Evolutionary conservation across 306 rosid species (phyloP).

Genomic region (Medicago arabica): DNA sequence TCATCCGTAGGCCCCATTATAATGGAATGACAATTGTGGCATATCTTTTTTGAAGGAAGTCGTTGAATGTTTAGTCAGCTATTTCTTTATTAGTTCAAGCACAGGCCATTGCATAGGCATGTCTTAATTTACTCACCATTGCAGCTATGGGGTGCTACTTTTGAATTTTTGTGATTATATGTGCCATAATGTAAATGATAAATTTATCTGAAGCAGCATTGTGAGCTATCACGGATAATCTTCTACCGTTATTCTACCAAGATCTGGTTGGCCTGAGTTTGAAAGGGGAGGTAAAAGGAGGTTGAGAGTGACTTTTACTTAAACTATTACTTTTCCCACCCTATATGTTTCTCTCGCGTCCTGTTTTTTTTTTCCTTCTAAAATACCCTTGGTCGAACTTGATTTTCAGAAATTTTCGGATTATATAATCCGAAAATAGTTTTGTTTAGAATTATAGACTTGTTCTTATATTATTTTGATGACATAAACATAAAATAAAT

Average conservation of each 20-base stretch:
- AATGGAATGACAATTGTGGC: conserved; percentile 54
- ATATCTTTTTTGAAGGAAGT: conserved; percentile 33
- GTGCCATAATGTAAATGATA: conserved; percentile 53
- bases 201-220: conserved; percentile 38
- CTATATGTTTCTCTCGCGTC: neutral
- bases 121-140: conserved; percentile 12
- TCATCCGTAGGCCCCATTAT: conserved; percentile 85
- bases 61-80: conserved; percentile 39
- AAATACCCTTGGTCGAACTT: too few relatives aligned
- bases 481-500: too few relatives aligned
- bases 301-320: neutral
- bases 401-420: too few relatives aligned
- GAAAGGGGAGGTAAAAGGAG: neutral
- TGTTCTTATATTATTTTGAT: too few relatives aligned
- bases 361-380: too few relatives aligned
- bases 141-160: conserved; percentile 22
- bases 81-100: conserved; percentile 41
- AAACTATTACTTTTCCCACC: neutral
- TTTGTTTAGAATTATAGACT: too few relatives aligned
- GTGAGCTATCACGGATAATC: conserved; percentile 1
- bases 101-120: conserved; percentile 37
- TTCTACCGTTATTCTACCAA: neutral
- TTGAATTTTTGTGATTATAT: conserved; percentile 37
- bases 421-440: too few relatives aligned
- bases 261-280: conserved; percentile 2